phyloP scores from a whole-genome alignment of 208 protist species.

The Phytomonas sp. region DNA sequence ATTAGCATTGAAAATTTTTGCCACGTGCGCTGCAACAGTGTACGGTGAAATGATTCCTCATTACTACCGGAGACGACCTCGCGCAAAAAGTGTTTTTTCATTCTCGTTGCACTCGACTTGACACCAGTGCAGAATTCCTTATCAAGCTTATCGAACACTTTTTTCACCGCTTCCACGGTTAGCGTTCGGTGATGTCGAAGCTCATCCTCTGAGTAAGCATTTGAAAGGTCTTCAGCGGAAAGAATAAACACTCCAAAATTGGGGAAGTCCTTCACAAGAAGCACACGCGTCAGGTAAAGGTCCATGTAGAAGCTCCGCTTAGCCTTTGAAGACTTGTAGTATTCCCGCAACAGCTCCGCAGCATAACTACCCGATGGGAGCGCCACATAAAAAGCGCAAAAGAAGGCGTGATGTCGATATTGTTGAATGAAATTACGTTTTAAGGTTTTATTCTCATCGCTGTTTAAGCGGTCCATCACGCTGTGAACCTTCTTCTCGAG shows the following conservation, averaged over 20 bases:
- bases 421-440: slow-evolving; percentile 78
- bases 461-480: slow-evolving; percentile 39
- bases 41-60: slow-evolving; percentile 72
- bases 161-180: slow-evolving; percentile 48
- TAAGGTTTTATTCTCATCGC: slow-evolving; percentile 30
- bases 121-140: slow-evolving; percentile 69
- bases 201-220: slow-evolving; percentile 71
- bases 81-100: slow-evolving; percentile 79
- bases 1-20: slow-evolving; percentile 64
- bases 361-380: slow-evolving; percentile 46
- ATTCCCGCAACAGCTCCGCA: slow-evolving; percentile 48
- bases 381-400: slow-evolving; percentile 74
- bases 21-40: slow-evolving; percentile 76
- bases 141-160: slow-evolving; percentile 43
- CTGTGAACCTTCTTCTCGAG: slow-evolving; percentile 30
- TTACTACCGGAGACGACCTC: slow-evolving; percentile 41
- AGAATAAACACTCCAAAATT: slow-evolving; percentile 67
- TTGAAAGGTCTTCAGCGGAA: slow-evolving; percentile 70
- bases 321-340: slow-evolving; percentile 50
- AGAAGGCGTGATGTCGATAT: slow-evolving; percentile 86
- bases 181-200: slow-evolving; percentile 74
- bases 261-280: slow-evolving; percentile 69
- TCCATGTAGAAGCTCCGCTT: slow-evolving; percentile 78
- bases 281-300: slow-evolving; percentile 75
- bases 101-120: slow-evolving; percentile 41